phyloP scores from a whole-genome alignment of 2,329 filamentous ascomycete genomes.

The Fusarium sp. region DNA sequence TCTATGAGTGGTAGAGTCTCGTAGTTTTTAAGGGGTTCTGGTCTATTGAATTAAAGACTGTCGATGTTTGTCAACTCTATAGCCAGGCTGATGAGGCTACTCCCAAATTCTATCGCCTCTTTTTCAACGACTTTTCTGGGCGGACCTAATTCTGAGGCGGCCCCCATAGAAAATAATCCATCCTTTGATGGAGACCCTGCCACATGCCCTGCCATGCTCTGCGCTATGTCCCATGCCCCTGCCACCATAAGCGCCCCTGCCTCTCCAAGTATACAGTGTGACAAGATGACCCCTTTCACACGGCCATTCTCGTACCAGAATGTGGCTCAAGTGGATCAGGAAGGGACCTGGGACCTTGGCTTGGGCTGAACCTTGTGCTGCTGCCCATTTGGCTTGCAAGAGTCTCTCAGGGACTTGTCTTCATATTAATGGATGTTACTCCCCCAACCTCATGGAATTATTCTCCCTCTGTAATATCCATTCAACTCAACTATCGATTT shows the following conservation, averaged over 20 bases:
- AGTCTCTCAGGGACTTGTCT: slow-evolving; percentile 17
- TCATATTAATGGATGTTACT: slow-evolving; percentile 40
- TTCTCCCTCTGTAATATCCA: slow-evolving; percentile 24
- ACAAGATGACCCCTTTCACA: not conserved
- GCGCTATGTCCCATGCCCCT: slow-evolving; percentile 15
- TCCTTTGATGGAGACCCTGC: slow-evolving; percentile 21
- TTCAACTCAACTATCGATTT: slow-evolving; percentile 32
- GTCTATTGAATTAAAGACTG: not conserved
- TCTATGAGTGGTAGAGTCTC: not conserved
- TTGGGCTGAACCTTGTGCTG: slow-evolving; percentile 31
- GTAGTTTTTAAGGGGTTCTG: not conserved
- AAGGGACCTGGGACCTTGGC: slow-evolving; percentile 26
- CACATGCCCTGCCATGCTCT: slow-evolving; percentile 14
- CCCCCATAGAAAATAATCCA: slow-evolving; percentile 7
- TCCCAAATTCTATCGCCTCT: slow-evolving; percentile 22
- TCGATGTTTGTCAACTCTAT: slow-evolving; percentile 1
- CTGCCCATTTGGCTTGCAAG: slow-evolving; percentile 15
- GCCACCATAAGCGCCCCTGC: slow-evolving; percentile 30
- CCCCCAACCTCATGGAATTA: slow-evolving; percentile 27
- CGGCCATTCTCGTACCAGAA: slow-evolving; percentile 36
- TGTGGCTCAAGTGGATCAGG: slow-evolving; percentile 34
- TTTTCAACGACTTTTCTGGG: slow-evolving; percentile 23
- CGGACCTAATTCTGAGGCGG: not conserved
- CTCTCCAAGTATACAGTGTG: slow-evolving; percentile 35
- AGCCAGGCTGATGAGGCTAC: not conserved